Evolutionary conservation across 768 basidiomycete species (phyloP).

Genomic region (Tremella mesenterica): DNA sequence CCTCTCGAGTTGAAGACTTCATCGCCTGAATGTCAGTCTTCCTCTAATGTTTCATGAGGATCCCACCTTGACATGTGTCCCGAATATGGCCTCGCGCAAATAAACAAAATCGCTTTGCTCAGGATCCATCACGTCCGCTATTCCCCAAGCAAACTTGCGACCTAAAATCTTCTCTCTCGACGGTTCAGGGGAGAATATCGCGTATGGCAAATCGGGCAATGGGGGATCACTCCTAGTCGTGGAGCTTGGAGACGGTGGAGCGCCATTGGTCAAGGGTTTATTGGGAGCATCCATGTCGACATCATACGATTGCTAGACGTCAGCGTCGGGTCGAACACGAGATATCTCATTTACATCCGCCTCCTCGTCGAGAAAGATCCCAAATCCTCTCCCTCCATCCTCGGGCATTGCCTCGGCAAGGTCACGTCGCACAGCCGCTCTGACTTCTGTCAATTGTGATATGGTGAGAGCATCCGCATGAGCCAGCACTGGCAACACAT

Average conservation of each 20-base stretch:
- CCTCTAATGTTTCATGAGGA: background rate
- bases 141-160: slow-evolving; percentile 83
- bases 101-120: slow-evolving; percentile 80
- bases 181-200: slow-evolving; percentile 10
- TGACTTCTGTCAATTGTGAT: slow-evolving; percentile 15
- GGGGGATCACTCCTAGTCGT: background rate
- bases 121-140: slow-evolving; percentile 74
- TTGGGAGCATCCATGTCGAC: background rate
- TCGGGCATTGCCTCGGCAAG: slow-evolving; percentile 7
- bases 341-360: slow-evolving; percentile 1
- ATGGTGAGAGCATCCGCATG: slow-evolving; percentile 23
- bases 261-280: background rate
- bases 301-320: background rate
- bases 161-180: slow-evolving; percentile 47
- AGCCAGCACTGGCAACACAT: slow-evolving; percentile 31
- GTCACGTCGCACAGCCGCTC: slow-evolving; percentile 15
- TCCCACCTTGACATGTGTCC: slow-evolving; percentile 73
- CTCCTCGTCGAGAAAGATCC: slow-evolving; percentile 21
- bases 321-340: background rate
- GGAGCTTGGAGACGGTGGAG: background rate
- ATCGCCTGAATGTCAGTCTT: slow-evolving; percentile 52
- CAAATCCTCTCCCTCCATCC: slow-evolving; percentile 20
- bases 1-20: slow-evolving; percentile 74
- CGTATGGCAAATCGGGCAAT: slow-evolving; percentile 8
- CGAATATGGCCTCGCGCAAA: slow-evolving; percentile 70